A percentile compares a stretch with the other conserved stretches of the same genome.
Conservation (phyloP, 768 basidiomycete genomes). For the Rhizopogon sp. region DNA sequence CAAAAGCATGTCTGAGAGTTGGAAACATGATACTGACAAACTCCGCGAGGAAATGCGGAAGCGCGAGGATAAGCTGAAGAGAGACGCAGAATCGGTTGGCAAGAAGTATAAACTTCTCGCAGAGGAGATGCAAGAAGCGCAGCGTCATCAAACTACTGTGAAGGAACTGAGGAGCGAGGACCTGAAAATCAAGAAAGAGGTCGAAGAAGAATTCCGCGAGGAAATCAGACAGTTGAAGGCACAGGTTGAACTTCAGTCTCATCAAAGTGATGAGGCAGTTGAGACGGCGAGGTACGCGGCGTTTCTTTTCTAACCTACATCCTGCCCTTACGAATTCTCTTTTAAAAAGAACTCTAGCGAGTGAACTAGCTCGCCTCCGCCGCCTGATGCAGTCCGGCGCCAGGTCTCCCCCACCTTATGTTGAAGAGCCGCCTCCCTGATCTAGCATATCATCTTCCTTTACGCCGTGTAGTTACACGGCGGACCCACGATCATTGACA, state of each 20-base stretch:
- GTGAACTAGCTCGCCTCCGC: constrained; percentile 64
- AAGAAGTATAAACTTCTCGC: constrained; percentile 65
- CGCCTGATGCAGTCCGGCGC: constrained; percentile 65
- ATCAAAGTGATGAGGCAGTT: constrained; percentile 51
- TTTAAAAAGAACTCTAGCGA: constrained; percentile 44
- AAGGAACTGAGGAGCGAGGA: constrained; percentile 48
- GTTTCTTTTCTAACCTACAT: neutral
- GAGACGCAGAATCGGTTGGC: constrained; percentile 62
- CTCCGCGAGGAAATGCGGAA: constrained; percentile 71
- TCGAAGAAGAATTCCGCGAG: constrained; percentile 57
- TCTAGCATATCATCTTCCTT: neutral
- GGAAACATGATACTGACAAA: constrained; percentile 68
- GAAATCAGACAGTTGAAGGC: constrained; percentile 51
- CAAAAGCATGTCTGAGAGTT: constrained; percentile 65
- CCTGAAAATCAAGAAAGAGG: constrained; percentile 42
- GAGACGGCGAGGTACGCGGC: constrained; percentile 57
- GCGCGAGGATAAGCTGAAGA: constrained; percentile 63
- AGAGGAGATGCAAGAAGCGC: constrained; percentile 56
- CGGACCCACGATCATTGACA: constrained; percentile 2
- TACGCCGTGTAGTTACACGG: neutral
- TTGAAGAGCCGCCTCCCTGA: constrained; percentile 1
- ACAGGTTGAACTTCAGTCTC: constrained; percentile 48
- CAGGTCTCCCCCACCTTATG: constrained; percentile 20
- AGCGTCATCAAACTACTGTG: constrained; percentile 40
- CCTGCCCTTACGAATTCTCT: neutral